Percentiles rank a stretch among this genome's conserved stretches.
These are phyloP conservation scores for Lobosporangium transversale DNA, from an alignment of 192 early-diverging fungal species.

Conservation along the genomic window DNA sequence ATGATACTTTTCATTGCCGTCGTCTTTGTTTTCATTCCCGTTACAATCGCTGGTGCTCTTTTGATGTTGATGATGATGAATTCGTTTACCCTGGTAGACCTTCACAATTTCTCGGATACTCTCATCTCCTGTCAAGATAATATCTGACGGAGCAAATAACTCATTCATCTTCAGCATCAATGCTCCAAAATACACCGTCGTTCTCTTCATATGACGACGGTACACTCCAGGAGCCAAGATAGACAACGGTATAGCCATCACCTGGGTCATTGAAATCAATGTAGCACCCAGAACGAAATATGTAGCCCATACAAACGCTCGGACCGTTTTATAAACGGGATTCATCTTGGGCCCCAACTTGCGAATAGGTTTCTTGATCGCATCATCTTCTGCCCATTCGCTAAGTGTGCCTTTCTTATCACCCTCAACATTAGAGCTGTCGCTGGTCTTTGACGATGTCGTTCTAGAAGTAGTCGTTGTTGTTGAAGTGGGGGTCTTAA, in stretches of 20 bases:
- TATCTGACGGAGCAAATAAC: constrained; percentile 60
- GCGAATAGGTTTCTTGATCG: constrained; percentile 1
- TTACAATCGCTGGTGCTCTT: too few relatives aligned
- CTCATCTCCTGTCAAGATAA: constrained; percentile 59
- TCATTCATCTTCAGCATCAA: constrained; percentile 60
- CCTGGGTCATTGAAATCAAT: constrained; percentile 45
- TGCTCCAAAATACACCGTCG: constrained; percentile 53
- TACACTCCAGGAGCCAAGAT: constrained; percentile 41
- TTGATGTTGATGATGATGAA: too few relatives aligned
- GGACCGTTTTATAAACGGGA: constrained; percentile 36
- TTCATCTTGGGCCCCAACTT: constrained; percentile 40
- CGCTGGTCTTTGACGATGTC: constrained; percentile 3
- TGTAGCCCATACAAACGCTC: constrained; percentile 29
- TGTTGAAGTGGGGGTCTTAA: not conserved
- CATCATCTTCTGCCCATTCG: constrained; percentile 3
- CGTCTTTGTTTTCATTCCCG: constrained; percentile 28
- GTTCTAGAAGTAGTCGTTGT: constrained; percentile 21
- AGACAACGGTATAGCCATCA: constrained; percentile 39
- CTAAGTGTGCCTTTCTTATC: not conserved
- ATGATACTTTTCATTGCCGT: constrained; percentile 12
- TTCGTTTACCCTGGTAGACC: constrained; percentile 16
- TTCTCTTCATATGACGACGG: constrained; percentile 50
- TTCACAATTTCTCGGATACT: constrained; percentile 43
- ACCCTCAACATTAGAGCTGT: too few relatives aligned
- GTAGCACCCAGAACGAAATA: constrained; percentile 44